phyloP scores from a whole-genome alignment of 2,329 filamentous ascomycete genomes.

The Teratosphaeria pseudoeucalypti region DNA sequence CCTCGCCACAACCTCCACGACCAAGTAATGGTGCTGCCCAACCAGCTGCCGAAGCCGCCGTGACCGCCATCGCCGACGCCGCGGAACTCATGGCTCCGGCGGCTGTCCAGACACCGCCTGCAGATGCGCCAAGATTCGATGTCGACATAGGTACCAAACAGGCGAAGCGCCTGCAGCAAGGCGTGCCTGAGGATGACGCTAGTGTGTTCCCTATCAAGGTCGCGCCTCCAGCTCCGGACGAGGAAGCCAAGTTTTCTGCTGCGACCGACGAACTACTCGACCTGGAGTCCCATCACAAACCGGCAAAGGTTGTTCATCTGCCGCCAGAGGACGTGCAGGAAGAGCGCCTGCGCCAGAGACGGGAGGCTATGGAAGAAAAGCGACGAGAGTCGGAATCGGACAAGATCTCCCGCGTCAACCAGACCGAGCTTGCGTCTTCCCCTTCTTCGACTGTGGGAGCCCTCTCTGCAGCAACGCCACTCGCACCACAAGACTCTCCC shows the following conservation, averaged over 20 bases:
- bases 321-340: slow-evolving; percentile 43
- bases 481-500: slow-evolving; percentile 42
- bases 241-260: slow-evolving; percentile 16
- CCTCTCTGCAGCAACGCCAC: slow-evolving; percentile 63
- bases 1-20: slow-evolving; percentile 7
- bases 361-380: slow-evolving; percentile 28
- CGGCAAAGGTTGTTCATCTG: slow-evolving; percentile 35
- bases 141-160: neutral
- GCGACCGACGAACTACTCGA: slow-evolving; percentile 15
- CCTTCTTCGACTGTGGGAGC: slow-evolving; percentile 57
- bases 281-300: slow-evolving; percentile 11
- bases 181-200: slow-evolving; percentile 1
- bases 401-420: slow-evolving; percentile 24
- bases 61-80: slow-evolving; percentile 3
- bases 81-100: slow-evolving; percentile 4
- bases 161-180: neutral
- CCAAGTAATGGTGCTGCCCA: slow-evolving; percentile 6
- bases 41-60: slow-evolving; percentile 11
- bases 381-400: slow-evolving; percentile 29
- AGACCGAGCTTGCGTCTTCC: slow-evolving; percentile 30
- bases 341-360: slow-evolving; percentile 32
- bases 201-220: slow-evolving; percentile 8
- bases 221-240: slow-evolving; percentile 18
- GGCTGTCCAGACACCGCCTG: slow-evolving; percentile 1
- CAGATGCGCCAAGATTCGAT: neutral